Percentiles rank a stretch among this genome's conserved stretches.
These are phyloP conservation scores for Akanthomyces dipterigenus DNA, from an alignment of 2,329 filamentous ascomycete genomes.

Conservation along the genomic window DNA sequence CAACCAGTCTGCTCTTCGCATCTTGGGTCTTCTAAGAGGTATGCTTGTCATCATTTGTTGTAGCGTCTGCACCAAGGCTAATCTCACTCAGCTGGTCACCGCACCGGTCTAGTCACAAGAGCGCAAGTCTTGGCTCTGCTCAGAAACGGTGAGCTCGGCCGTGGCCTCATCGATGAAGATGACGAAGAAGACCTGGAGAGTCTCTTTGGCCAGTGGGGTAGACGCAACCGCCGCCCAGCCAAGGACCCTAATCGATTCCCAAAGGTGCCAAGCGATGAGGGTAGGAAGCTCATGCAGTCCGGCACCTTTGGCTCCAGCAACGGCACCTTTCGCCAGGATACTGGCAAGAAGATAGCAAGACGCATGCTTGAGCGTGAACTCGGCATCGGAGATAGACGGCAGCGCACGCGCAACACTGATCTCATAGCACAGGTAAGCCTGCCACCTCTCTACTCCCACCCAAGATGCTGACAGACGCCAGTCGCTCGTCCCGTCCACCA, in stretches of 20 bases:
- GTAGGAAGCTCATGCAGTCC: slow-evolving; percentile 70
- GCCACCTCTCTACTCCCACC: background rate
- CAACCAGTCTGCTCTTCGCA: slow-evolving; percentile 12
- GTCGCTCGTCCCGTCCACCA: slow-evolving; percentile 69
- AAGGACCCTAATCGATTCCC: slow-evolving; percentile 61
- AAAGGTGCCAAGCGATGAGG: slow-evolving; percentile 75
- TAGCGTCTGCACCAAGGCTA: background rate
- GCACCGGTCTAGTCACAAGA: slow-evolving; percentile 25
- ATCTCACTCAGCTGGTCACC: slow-evolving; percentile 18
- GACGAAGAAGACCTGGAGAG: slow-evolving; percentile 28
- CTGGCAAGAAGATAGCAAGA: slow-evolving; percentile 53
- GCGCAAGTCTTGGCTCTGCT: slow-evolving; percentile 35
- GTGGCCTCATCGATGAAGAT: slow-evolving; percentile 29
- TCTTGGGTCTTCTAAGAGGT: slow-evolving; percentile 27
- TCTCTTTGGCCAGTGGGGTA: slow-evolving; percentile 33
- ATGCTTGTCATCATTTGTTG: background rate
- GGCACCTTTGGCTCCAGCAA: slow-evolving; percentile 72
- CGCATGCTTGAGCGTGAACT: slow-evolving; percentile 77
- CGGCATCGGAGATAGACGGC: slow-evolving; percentile 56
- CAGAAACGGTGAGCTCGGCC: slow-evolving; percentile 30
- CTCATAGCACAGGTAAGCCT: slow-evolving; percentile 61
- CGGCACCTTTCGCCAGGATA: slow-evolving; percentile 40
- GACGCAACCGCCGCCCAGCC: slow-evolving; percentile 33
- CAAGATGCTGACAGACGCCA: slow-evolving; percentile 27
- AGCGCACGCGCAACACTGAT: slow-evolving; percentile 52